These are phyloP conservation scores for Chlamydomonas sphaeroides DNA, from an alignment of 139 green algal species.

Conservation along the genomic window DNA sequence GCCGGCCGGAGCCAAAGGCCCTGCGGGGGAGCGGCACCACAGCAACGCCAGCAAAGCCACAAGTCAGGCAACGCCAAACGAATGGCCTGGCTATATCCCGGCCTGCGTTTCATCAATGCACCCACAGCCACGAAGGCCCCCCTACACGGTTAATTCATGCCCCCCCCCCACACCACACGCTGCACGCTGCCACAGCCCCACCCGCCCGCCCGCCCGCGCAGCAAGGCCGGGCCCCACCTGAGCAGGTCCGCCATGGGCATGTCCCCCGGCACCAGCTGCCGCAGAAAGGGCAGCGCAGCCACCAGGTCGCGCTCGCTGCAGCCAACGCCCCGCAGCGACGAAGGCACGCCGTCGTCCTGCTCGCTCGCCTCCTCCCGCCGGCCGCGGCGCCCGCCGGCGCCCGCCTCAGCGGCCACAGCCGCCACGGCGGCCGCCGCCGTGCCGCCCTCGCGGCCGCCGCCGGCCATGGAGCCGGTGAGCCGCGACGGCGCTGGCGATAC, in stretches of 20 bases:
- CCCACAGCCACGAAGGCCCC: too few relatives aligned
- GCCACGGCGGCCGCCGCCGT: background rate
- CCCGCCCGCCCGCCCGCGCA: background rate
- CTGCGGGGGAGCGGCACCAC: background rate
- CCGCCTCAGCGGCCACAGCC: too few relatives aligned
- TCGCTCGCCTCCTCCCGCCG: background rate
- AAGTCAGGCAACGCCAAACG: too few relatives aligned
- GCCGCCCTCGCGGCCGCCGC: background rate
- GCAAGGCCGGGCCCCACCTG: background rate
- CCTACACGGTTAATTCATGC: too few relatives aligned
- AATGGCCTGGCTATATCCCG: too few relatives aligned
- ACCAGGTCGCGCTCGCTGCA: constrained; percentile 12
- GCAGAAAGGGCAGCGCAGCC: constrained; percentile 12
- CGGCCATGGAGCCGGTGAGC: background rate
- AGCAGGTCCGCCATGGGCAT: constrained; percentile 38
- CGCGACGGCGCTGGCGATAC: constrained; percentile 13
- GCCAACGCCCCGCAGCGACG: background rate
- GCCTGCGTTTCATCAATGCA: background rate
- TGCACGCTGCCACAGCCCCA: background rate
- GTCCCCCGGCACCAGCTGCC: constrained; percentile 9
- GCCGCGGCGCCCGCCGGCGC: background rate
- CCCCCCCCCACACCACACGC: too few relatives aligned
- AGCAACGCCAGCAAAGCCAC: background rate
- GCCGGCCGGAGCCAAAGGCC: constrained; percentile 33
- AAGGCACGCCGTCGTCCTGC: background rate